These are phyloP conservation scores for Podospora anserina DNA, from an alignment of 495 filamentous ascomycete species.

Conservation along the genomic window DNA sequence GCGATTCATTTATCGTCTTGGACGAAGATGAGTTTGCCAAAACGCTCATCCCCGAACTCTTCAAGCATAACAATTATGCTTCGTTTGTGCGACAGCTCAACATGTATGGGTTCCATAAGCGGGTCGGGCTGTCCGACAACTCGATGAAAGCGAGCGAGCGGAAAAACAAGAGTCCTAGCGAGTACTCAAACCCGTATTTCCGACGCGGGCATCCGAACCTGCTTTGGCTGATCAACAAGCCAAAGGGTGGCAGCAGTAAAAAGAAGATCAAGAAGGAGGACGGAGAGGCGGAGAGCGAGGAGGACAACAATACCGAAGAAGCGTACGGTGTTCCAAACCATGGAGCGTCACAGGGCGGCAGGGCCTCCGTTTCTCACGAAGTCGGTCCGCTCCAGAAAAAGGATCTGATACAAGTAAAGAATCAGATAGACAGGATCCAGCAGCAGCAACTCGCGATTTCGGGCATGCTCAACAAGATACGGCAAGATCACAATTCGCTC, in stretches of 20 bases:
- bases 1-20: slow-evolving; percentile 92
- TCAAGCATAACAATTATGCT: slow-evolving; percentile 99
- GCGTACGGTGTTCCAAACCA: slow-evolving; percentile 19
- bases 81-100: slow-evolving; percentile 98
- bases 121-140: slow-evolving; percentile 93
- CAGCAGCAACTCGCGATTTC: slow-evolving; percentile 82
- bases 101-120: slow-evolving; percentile 99
- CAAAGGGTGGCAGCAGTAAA: slow-evolving; percentile 66
- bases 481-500: slow-evolving; percentile 80
- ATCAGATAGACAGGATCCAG: slow-evolving; percentile 75
- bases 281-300: slow-evolving; percentile 66
- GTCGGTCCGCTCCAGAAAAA: slow-evolving; percentile 62
- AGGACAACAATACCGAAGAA: slow-evolving; percentile 53
- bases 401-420: slow-evolving; percentile 72
- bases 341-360: slow-evolving; percentile 14
- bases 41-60: slow-evolving; percentile 90
- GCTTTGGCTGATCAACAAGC: slow-evolving; percentile 97
- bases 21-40: slow-evolving; percentile 99
- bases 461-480: slow-evolving; percentile 69
- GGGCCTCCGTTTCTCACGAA: slow-evolving; percentile 35
- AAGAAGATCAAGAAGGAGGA: slow-evolving; percentile 64
- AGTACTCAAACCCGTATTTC: slow-evolving; percentile 96
- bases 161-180: slow-evolving; percentile 95
- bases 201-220: slow-evolving; percentile 88
- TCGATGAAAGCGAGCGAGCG: slow-evolving; percentile 96